Conservation (phyloP, 2,329 filamentous ascomycete genomes). For the Verticillium dahliae region DNA sequence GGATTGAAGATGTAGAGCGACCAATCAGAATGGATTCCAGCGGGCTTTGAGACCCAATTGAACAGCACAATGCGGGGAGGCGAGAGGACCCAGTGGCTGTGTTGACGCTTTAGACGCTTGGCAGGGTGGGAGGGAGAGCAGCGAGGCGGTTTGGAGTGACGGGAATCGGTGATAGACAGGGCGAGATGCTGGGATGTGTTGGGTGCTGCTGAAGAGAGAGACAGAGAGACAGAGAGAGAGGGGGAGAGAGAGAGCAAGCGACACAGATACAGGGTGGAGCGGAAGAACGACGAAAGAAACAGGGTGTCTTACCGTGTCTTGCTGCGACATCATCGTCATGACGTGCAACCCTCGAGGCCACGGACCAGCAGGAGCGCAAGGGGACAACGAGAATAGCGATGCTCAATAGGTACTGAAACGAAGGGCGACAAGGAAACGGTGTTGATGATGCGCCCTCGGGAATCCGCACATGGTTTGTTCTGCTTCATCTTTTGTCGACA, state of each 20-base stretch:
- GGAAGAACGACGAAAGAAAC: not conserved
- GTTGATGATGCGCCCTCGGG: not conserved
- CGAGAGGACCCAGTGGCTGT: slow-evolving; percentile 1
- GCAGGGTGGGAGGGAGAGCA: not conserved
- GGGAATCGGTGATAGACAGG: not conserved
- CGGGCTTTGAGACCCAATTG: not conserved
- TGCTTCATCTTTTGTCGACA: too few relatives aligned
- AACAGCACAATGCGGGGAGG: not conserved
- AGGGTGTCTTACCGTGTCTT: not conserved
- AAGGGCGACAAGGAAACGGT: not conserved
- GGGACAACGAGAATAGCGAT: not conserved
- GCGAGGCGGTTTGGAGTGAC: not conserved
- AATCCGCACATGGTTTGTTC: too few relatives aligned
- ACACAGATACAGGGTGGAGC: not conserved
- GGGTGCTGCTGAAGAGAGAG: too few relatives aligned
- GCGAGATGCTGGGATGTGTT: not conserved
- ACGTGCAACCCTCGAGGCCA: not conserved
- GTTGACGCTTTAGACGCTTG: slow-evolving; percentile 2
- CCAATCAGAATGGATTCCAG: not conserved
- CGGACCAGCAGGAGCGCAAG: not conserved
- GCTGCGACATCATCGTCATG: not conserved
- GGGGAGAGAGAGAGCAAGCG: too few relatives aligned
- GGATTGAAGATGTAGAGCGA: not conserved
- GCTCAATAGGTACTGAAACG: not conserved
- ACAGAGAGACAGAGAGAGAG: too few relatives aligned